phyloP scores from a whole-genome alignment of 441 rosid species.

The Populus hybrid region DNA sequence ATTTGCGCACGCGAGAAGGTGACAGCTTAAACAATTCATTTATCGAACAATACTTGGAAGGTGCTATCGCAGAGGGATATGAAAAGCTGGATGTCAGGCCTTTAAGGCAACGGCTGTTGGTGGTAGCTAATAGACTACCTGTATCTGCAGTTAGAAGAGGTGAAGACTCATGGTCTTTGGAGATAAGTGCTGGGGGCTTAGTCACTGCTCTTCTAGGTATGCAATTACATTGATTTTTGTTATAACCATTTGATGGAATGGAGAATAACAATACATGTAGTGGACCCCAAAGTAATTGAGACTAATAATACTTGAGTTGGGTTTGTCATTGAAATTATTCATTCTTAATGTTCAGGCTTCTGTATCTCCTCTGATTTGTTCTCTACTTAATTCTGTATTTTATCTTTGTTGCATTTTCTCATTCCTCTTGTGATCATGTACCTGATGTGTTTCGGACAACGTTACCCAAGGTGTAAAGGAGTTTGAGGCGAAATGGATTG shows the following conservation, averaged over 20 bases:
- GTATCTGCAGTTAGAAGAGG: constrained; percentile 97
- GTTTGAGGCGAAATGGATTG: constrained; percentile 98
- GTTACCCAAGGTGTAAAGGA: constrained; percentile 80
- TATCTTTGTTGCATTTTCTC: constrained; percentile 3
- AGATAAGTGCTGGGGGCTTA: constrained; percentile 95
- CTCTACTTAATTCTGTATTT: background rate
- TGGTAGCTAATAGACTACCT: constrained; percentile 95
- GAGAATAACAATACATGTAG: background rate
- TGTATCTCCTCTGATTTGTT: background rate
- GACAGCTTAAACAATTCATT: constrained; percentile 47
- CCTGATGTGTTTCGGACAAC: constrained; percentile 32
- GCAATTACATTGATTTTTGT: background rate
- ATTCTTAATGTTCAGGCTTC: background rate
- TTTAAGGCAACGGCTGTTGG: constrained; percentile 77
- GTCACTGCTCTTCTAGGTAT: constrained; percentile 92
- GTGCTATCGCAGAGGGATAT: constrained; percentile 44
- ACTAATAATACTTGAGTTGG: background rate
- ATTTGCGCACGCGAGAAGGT: constrained; percentile 45
- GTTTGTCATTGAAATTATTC: background rate
- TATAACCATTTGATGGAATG: no score
- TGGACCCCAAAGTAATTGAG: background rate
- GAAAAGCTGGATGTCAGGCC: constrained; percentile 70
- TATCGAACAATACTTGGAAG: constrained; percentile 70
- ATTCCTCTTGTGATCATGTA: constrained; percentile 18
- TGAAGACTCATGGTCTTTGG: constrained; percentile 92